Evolutionary conservation across 192 early-diverging fungal species (phyloP).

Genomic region (Coemansia sp.): DNA sequence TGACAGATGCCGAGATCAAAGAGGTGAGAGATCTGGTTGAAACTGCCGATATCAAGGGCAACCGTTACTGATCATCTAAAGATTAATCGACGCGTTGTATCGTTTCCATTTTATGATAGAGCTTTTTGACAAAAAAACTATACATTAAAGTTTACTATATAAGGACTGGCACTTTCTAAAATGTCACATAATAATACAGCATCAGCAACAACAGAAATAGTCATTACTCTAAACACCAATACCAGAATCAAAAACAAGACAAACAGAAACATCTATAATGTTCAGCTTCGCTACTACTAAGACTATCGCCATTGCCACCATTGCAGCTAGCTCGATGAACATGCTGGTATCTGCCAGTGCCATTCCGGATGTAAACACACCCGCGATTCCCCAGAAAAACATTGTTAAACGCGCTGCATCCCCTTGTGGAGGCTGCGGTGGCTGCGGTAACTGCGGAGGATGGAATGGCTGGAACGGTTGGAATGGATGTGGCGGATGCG

Average conservation of each 20-base stretch:
- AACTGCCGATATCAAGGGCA: too few species aligned
- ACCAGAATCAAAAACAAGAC: too few species aligned
- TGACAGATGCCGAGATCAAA: too few species aligned
- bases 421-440: background rate
- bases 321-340: background rate
- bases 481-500: constrained; percentile 1
- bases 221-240: background rate
- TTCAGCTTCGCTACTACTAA: background rate
- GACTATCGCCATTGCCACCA: background rate
- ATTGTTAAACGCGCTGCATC: background rate
- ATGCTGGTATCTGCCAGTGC: background rate
- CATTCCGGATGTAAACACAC: background rate
- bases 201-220: background rate
- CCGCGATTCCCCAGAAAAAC: background rate
- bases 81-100: background rate
- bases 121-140: too few species aligned
- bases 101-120: too few species aligned
- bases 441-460: background rate
- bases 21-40: too few species aligned
- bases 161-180: background rate
- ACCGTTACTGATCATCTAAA: background rate
- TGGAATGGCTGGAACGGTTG: background rate
- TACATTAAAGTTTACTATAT: background rate
- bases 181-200: background rate
- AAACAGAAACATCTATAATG: background rate